These are phyloP conservation scores for Neckera pumila DNA, from an alignment of 225 moss, liverwort and hornwort species.

Conservation along the genomic window DNA sequence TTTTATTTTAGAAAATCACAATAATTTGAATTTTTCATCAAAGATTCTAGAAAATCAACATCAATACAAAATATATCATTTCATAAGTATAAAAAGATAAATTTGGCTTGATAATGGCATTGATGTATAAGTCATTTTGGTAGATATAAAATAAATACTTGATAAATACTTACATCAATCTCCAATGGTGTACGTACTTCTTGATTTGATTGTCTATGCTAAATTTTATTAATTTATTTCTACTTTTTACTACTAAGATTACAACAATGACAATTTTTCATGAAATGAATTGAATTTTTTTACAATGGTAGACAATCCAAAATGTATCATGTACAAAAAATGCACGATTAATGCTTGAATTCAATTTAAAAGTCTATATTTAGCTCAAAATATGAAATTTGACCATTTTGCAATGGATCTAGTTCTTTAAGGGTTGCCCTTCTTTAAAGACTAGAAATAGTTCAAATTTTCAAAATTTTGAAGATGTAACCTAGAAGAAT, in stretches of 20 bases:
- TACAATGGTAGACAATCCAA: neutral
- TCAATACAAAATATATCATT: neutral
- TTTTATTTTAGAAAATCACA: too few relatives aligned
- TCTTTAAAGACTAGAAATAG: neutral
- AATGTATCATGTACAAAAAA: neutral
- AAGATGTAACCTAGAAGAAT: neutral
- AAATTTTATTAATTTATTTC: neutral
- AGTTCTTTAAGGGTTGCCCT: rapidly evolving
- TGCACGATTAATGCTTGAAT: neutral
- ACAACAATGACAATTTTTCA: neutral
- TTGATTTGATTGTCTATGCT: neutral
- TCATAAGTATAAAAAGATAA: too few relatives aligned
- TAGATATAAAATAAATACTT: neutral
- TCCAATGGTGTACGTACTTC: neutral
- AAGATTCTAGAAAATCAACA: neutral
- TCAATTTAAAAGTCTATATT: neutral
- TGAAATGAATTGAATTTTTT: neutral
- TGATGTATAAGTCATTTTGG: neutral
- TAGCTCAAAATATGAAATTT: neutral
- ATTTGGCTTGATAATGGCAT: too few relatives aligned
- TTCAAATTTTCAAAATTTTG: neutral
- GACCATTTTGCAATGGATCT: neutral
- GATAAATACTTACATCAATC: neutral
- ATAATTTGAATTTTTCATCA: neutral
- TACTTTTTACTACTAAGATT: neutral